Base-by-base conservation (phyloP, 2,329 filamentous ascomycete genomes). In the Exophiala sp. region DNA sequence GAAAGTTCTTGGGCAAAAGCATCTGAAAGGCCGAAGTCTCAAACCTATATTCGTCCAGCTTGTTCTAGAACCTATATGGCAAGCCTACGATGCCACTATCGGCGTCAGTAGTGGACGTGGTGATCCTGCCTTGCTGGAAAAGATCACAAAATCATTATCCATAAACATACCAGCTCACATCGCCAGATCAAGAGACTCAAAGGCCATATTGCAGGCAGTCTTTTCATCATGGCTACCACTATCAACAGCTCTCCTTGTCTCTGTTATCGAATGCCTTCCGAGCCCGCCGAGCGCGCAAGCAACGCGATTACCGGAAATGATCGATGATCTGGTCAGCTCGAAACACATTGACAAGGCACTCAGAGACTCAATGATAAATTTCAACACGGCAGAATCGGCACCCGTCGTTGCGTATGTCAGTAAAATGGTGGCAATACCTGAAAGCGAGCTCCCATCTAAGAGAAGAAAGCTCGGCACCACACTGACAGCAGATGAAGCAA, bases 11-110 rank as follows among this genome's bases (percentile, higher is more conserved):
- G 88, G 87, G 1, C 83, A 86, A 24, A 97, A 96, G 71, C 94
- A 99, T 75, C 77, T 99, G 47, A 97, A 95, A 68, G 94, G 94
- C 3, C 82, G 94, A 43, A 83, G 87, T 55, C 75, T 99, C 58
- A 99, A 97, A 72, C 94, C 94, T 7, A 90, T 99, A 82, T 99
- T 99, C 70, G 94, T 97, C 11, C 94, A 97, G 69, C 78, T 99
- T 46, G 94, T 99, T 5, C 78, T 99, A 50, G 94, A 97, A 63
- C 92, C 91, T 56, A 86, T 99, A 51, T 99, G 94, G 94, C 91
- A 91, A 21, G 89, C 94, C 8, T 99, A 99, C 68, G 84, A 91
- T 64, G 92, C 91, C 39, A 96, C 92, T 1, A 87, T 84, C 3
- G 91, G 91, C 8, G 52, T 60, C 35, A 86, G 87, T 59, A 86